Conservation (phyloP, 2,329 filamentous ascomycete genomes). For the Ophioceras dolichostomum region DNA sequence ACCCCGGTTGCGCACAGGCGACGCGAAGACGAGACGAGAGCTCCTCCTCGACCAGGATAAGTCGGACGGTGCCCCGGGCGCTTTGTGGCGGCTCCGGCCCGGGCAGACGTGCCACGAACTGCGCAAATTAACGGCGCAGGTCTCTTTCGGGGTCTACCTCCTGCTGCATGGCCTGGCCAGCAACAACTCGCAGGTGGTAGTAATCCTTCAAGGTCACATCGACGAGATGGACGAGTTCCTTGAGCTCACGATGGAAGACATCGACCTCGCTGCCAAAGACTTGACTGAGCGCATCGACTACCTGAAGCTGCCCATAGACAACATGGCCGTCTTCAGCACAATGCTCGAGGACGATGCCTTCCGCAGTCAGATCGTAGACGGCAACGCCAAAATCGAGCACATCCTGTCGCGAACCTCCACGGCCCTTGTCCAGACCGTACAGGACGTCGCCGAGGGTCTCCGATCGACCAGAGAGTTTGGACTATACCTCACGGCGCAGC, state of each 20-base stretch:
- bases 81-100: slow-evolving; percentile 63
- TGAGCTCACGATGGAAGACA: slow-evolving; percentile 74
- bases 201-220: slow-evolving; percentile 82
- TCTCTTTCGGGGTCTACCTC: slow-evolving; percentile 86
- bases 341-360: slow-evolving; percentile 82
- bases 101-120: slow-evolving; percentile 76
- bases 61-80: slow-evolving; percentile 59
- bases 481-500: slow-evolving; percentile 58
- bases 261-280: slow-evolving; percentile 66
- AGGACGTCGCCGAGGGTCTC: slow-evolving; percentile 69
- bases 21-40: slow-evolving; percentile 51
- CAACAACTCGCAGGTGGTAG: slow-evolving; percentile 76
- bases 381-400: slow-evolving; percentile 85
- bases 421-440: slow-evolving; percentile 63
- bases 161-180: slow-evolving; percentile 77
- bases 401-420: slow-evolving; percentile 69
- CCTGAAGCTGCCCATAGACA: slow-evolving; percentile 71
- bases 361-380: slow-evolving; percentile 67
- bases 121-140: slow-evolving; percentile 81
- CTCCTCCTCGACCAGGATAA: slow-evolving; percentile 55
- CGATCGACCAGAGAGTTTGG: slow-evolving; percentile 66
- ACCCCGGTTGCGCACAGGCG: slow-evolving; percentile 38
- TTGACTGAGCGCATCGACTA: slow-evolving; percentile 69
- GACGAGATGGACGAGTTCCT: slow-evolving; percentile 90
- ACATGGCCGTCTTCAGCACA: slow-evolving; percentile 69